Evolutionary conservation across 768 basidiomycete species (phyloP), one percentile per base, ranked within the genome.

Genomic region (Xerocomellus dryophilus): DNA sequence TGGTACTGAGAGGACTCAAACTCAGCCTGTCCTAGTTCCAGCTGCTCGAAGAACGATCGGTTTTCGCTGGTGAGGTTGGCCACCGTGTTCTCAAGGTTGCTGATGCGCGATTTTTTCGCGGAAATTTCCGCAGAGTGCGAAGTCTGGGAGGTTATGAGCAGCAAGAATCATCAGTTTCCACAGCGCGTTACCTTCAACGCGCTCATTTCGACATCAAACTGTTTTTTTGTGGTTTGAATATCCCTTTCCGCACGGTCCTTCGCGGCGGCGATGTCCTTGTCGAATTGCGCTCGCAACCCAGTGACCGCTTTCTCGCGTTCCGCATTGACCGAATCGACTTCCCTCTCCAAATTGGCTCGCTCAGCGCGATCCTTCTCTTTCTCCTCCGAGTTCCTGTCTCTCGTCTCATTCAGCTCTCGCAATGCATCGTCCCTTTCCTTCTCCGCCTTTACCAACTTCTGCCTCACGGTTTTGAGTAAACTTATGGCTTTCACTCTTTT

Each of bases 391-490:
- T 78, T 82, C 60, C 76, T 81, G 43, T 85, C 84, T 56, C 73
- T 81, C 18, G 80, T 56, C 15, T 71, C 69, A 3, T 72, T 72
- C 31, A 76, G 64, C 59, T 91, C 89, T 64, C 80, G 84, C 46
- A 80, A 54, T 0, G 81, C 76, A 54, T 96, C 93, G 35, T 98
- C 94, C 61, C 83, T 83, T 21, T 96, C 93, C 75, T 93, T 94
- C 72, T 98, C 96, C 6, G 93, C 86, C 66, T 93, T 98, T 27
- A 98, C 92, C n/a, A 96, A 75, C 70, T 98, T 99, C 72, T 93
- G 87, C 51, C 97, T 76, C n/a, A 98, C 91, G 2, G 93, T 93
- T 73, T 98, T 98, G 53, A 99, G 76, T 25, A 98, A 73, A 47
- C 85, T 88, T 59, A 98, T 88, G 0, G 95, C 95, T 65, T 98